Evolutionary conservation across 108 stramenopile species (phyloP), one percentile per base, ranked within the genome.

Genomic region (Thalassiosira profunda): DNA sequence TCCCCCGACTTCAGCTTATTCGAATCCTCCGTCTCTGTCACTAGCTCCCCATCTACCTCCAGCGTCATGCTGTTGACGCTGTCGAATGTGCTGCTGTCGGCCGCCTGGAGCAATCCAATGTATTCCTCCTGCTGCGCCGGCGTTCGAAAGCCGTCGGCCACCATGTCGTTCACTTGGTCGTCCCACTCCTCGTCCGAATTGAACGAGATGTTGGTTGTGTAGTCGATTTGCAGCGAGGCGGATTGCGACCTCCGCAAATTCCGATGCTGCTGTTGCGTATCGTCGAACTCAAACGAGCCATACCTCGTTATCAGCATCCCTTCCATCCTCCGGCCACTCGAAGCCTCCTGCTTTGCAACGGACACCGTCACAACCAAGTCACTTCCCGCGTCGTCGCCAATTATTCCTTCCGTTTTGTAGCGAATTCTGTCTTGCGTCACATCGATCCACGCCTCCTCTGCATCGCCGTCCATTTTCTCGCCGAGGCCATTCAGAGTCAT

Each of bases 1-100:
- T 45, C 48, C 14, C 34, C 47, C 1, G 30, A n/a, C 21, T 58
- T 36, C 3, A 41, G 43, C 14, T 24, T 23, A 12, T 57, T 34
- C 2, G 61, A n/a, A 9, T 25, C 0, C 6, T 28, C 43, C 14
- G 34, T 30, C n/a, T 43, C 25, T 3, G 60, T 33, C 6, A 67
- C 40, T 25, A 44, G 15, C 10, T 14, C 29, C 14, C 75, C 75
- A 59, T 67, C 43, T 23, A 67, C 75, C 18, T 45, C 59, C 55
- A 61, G 56, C 17, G 23, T 5, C 29, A 70, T 44, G 15, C 23
- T 48, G 5, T 48, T 28, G 30, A 70, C 59, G 17, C 9, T 8
- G 5, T 58, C 46, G 51, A 70, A 70, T 14, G 43, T 58, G 33
- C 26, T 15, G 14, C 40, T 36, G 40, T 70, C 68, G 8, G 58